Evolutionary conservation across 2,329 filamentous ascomycete genomes (phyloP).

Genomic region (Escovopsis sp.): DNA sequence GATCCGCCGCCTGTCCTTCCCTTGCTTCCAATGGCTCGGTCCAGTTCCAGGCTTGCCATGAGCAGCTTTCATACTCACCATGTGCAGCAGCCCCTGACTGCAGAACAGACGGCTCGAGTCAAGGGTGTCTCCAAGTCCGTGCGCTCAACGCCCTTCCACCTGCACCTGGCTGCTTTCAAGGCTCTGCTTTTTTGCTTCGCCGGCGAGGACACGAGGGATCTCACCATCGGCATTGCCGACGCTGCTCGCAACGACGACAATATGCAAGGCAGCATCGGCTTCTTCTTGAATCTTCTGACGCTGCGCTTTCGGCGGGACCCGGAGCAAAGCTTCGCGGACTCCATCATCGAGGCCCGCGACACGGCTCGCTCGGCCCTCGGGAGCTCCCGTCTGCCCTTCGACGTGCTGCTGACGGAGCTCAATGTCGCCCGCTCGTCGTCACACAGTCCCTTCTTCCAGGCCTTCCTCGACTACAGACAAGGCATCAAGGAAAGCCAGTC

Average conservation of each 20-base stretch:
- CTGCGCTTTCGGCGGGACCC: slow-evolving; percentile 19
- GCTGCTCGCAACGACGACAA: slow-evolving; percentile 23
- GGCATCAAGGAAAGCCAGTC: slow-evolving; percentile 9
- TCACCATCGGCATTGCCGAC: slow-evolving; percentile 25
- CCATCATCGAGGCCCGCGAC: slow-evolving; percentile 8
- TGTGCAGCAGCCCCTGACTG: neutral
- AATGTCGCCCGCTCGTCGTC: slow-evolving; percentile 21
- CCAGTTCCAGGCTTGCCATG: slow-evolving; percentile 1
- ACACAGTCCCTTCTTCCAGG: slow-evolving; percentile 34
- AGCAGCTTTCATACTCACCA: neutral
- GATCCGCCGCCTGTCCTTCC: slow-evolving; percentile 10
- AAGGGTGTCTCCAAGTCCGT: neutral
- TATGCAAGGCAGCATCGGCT: slow-evolving; percentile 23
- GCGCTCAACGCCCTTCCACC: slow-evolving; percentile 9
- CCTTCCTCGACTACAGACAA: slow-evolving; percentile 18
- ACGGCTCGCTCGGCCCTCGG: slow-evolving; percentile 20
- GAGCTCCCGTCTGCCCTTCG: slow-evolving; percentile 31
- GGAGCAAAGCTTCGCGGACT: slow-evolving; percentile 7
- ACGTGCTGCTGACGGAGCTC: slow-evolving; percentile 29
- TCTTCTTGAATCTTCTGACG: slow-evolving; percentile 33
- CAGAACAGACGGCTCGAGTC: neutral
- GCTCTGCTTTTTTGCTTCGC: neutral
- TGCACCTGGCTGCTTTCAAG: neutral
- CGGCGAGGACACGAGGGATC: neutral
- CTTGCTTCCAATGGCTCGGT: slow-evolving; percentile 10